These are phyloP conservation scores for Fusarium drepaniforme DNA, from an alignment of 2,329 filamentous ascomycete species.

Conservation along the genomic window DNA sequence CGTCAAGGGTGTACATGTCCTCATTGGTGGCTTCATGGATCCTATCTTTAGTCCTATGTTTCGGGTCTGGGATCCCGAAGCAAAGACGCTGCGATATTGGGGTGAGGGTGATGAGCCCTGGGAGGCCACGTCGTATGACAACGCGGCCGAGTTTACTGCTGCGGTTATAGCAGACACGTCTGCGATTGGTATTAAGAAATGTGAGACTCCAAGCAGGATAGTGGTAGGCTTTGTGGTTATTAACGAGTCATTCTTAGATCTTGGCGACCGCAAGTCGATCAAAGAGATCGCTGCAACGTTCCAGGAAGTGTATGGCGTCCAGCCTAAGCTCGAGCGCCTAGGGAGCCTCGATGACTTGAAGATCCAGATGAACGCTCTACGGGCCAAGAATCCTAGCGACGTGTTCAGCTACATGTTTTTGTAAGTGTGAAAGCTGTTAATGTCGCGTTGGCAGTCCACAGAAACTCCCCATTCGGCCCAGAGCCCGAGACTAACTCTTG, in stretches of 20 bases:
- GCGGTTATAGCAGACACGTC: background rate
- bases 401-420: background rate
- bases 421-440: background rate
- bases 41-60: background rate
- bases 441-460: no score
- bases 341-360: background rate
- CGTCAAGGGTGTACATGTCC: slow-evolving; percentile 50
- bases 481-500: no score
- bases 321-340: background rate
- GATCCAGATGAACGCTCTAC: background rate
- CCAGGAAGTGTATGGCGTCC: background rate
- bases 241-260: background rate
- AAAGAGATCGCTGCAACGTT: background rate
- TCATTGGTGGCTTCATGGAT: background rate
- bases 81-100: slow-evolving; percentile 48
- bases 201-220: background rate
- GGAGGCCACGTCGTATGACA: slow-evolving; percentile 53
- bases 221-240: background rate
- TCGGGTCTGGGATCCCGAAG: slow-evolving; percentile 42
- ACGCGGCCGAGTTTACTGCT: slow-evolving; percentile 51
- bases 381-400: background rate
- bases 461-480: no score
- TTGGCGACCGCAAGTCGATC: background rate
- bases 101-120: slow-evolving; percentile 51
- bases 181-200: background rate